Evolutionary conservation across 805 yeast species (phyloP).

Genomic region (Wickerhamomyces canadensis): DNA sequence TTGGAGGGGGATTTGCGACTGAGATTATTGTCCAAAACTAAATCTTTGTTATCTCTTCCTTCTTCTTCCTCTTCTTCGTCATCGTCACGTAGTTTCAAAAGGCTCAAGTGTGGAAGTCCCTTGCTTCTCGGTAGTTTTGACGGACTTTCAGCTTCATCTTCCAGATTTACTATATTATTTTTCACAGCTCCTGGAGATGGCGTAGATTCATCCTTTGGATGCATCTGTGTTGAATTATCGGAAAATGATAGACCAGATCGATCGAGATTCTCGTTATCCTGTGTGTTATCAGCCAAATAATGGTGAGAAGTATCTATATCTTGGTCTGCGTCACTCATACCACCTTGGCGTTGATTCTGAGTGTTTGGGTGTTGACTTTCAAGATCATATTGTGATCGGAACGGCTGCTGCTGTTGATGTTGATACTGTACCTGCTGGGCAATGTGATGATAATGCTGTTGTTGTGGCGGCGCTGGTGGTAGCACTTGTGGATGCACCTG

Average conservation of each 20-base stretch:
- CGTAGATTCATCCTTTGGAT: slow-evolving; percentile 20
- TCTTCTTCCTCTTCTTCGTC: slow-evolving; percentile 4
- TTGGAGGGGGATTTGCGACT: too few relatives aligned
- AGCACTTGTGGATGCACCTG: slow-evolving; percentile 7
- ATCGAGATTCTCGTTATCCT: slow-evolving; percentile 8
- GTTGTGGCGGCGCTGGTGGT: too few relatives aligned
- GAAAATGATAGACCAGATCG: slow-evolving; percentile 5
- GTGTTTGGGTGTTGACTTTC: background rate
- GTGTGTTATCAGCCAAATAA: slow-evolving; percentile 20
- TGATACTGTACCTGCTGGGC: background rate
- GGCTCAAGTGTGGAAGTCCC: slow-evolving; percentile 21
- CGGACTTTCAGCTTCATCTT: slow-evolving; percentile 10
- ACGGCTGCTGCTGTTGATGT: background rate
- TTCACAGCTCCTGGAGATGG: slow-evolving; percentile 14
- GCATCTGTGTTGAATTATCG: background rate
- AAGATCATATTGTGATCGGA: background rate
- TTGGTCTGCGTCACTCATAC: too few relatives aligned
- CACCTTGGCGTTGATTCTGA: too few relatives aligned
- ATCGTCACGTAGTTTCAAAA: slow-evolving; percentile 20
- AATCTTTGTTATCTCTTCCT: background rate
- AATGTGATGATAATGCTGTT: slow-evolving; percentile 8
- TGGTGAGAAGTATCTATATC: slow-evolving; percentile 11
- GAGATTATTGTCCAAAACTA: too few relatives aligned
- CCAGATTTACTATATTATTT: background rate
- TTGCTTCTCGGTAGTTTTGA: slow-evolving; percentile 21